Percentiles rank a stretch among this genome's conserved stretches.
Evolutionary conservation across 306 rosid species (phyloP).

Genomic region (Sphenostylis stenocarpa): DNA sequence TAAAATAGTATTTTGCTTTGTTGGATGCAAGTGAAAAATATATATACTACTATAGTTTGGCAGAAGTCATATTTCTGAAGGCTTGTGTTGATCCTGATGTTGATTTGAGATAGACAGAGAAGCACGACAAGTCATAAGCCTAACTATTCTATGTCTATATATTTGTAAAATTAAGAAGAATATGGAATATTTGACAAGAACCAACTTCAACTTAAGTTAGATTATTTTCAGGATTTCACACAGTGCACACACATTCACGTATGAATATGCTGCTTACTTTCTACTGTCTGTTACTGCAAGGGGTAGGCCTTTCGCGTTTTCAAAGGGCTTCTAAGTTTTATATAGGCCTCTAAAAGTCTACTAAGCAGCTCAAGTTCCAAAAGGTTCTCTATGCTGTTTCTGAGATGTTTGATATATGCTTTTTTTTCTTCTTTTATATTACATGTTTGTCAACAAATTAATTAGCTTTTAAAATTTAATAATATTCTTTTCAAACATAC

Average conservation of each 20-base stretch:
- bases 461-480: neutral
- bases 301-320: neutral
- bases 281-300: neutral
- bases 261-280: neutral
- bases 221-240: neutral
- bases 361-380: conserved; percentile 12
- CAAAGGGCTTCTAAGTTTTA: neutral
- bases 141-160: neutral
- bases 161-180: conserved; percentile 7
- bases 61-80: neutral
- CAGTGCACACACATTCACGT: neutral
- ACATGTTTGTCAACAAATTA: neutral
- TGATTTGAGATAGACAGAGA: neutral
- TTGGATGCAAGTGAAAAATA: neutral
- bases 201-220: neutral
- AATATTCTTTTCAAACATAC: neutral
- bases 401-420: too few species aligned
- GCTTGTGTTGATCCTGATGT: neutral
- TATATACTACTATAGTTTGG: neutral
- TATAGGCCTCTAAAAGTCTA: neutral
- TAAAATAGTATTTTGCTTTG: neutral
- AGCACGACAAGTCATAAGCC: neutral
- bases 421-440: too few species aligned
- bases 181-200: conserved; percentile 1
- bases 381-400: neutral